Base-by-base conservation (phyloP, 768 basidiomycete species). In the Gelatoporia subvermispora region DNA sequence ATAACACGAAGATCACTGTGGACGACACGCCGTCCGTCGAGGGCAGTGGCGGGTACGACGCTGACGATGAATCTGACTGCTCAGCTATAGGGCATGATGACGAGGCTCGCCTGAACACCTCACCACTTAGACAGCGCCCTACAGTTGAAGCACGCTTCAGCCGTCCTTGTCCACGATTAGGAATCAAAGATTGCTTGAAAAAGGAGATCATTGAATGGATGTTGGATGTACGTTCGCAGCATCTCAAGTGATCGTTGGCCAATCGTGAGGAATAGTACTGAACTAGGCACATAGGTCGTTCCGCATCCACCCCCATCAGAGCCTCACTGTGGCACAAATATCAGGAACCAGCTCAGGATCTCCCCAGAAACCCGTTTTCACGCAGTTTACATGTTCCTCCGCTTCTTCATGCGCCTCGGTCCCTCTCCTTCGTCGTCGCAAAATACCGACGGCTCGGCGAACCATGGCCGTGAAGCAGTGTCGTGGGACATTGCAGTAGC, bases 361-460 rank as follows among this genome's bases (percentile, higher is more conserved):
- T 81, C 76, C 0, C 72, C 70, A 0, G 75, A 84, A 50, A 84
- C 84, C 15, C 73, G 81, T 3, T 85, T 84, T 54, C 83, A 85
- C 48, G 84, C 84, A 0, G 77, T 69, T 0, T 75, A 79, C 58
- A 62, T 85, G 52, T 82, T 85, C 53, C 63, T 73, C 20, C 72
- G 81, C 17, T 85, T 81, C 50, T 77, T 81, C 54, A 66, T 70
- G 24, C 58, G 72, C 21, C 61, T 77, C 1, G 65, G 69, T 52
- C 5, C 37, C 4, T 45, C 50, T 22, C 37, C 50, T 8, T 15
- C 47, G 5, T 47, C 55, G 1, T 43, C 52, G 7, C 46, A 51
- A 10, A 34, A 38, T 9, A 25, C 42, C n/a, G 43, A 23, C 23
- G 16, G 13, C 9, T 35, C 46, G 2, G 37, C 28, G 15, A 17